phyloP scores from a whole-genome alignment of 2,329 filamentous ascomycete genomes.

The Paecilomyces variotii region DNA sequence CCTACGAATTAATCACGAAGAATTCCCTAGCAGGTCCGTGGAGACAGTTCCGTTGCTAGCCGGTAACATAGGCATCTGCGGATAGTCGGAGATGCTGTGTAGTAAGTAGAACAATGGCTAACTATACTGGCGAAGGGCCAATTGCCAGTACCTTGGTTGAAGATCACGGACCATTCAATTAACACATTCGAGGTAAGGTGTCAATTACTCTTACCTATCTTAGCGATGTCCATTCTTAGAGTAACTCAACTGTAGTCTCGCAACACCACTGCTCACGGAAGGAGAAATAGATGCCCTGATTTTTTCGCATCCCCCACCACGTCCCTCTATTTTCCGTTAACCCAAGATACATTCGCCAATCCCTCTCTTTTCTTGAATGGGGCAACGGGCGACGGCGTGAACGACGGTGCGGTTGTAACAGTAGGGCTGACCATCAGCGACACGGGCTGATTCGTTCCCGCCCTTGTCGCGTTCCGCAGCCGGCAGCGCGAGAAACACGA shows the following conservation, averaged over 20 bases:
- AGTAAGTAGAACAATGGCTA: neutral
- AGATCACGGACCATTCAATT: neutral
- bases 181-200: neutral
- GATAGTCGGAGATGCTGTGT: neutral
- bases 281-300: neutral
- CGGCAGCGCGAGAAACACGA: slow-evolving; percentile 11
- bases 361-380: neutral
- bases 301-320: neutral
- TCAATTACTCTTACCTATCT: neutral
- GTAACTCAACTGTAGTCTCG: too few species aligned
- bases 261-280: neutral
- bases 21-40: neutral
- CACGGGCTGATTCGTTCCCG: slow-evolving; percentile 8
- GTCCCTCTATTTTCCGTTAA: neutral
- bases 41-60: neutral
- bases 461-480: slow-evolving; percentile 9
- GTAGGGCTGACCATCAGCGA: neutral
- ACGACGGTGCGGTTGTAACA: neutral
- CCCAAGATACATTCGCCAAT: too few species aligned
- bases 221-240: too few species aligned
- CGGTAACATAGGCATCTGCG: neutral
- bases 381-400: neutral
- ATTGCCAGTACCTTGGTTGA: neutral
- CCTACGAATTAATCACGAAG: neutral
- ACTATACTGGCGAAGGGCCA: neutral